These are phyloP conservation scores for Chrysosporium queenslandicum DNA, from an alignment of 2,329 filamentous ascomycete genomes.

Conservation along the genomic window DNA sequence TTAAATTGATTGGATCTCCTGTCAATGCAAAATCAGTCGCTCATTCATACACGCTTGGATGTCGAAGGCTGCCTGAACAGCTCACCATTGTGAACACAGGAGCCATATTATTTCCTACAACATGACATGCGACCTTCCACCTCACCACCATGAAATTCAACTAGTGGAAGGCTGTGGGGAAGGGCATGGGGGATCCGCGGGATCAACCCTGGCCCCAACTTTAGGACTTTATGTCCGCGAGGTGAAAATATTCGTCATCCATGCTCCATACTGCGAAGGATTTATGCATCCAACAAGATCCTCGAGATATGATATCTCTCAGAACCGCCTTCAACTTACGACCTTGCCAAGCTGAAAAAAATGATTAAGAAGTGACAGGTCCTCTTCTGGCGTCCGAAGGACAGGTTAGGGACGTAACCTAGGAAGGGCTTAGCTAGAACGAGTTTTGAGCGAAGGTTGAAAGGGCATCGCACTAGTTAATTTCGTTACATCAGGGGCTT, in stretches of 20 bases:
- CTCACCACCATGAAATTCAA: not conserved
- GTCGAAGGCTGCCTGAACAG: not conserved
- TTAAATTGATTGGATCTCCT: not conserved
- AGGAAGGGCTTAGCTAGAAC: too few relatives aligned
- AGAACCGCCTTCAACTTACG: not conserved
- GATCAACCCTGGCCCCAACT: conserved; percentile 9
- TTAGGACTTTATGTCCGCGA: not conserved
- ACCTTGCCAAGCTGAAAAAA: not conserved
- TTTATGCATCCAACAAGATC: not conserved
- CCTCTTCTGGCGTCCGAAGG: too few relatives aligned
- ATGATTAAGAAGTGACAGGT: not conserved
- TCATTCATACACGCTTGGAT: not conserved
- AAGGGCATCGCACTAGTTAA: not conserved
- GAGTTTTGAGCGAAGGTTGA: too few relatives aligned
- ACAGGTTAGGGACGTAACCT: too few relatives aligned
- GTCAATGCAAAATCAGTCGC: not conserved
- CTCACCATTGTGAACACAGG: not conserved
- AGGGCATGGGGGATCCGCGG: conserved; percentile 8
- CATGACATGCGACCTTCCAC: not conserved
- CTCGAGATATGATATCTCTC: not conserved
- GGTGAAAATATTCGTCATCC: not conserved
- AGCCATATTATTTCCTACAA: not conserved
- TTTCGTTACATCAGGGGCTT: too few relatives aligned
- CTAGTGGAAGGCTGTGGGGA: not conserved
- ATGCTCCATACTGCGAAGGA: not conserved